Conservation (phyloP, 371 early-diverging fungal species). For the Batkoa obscura region DNA sequence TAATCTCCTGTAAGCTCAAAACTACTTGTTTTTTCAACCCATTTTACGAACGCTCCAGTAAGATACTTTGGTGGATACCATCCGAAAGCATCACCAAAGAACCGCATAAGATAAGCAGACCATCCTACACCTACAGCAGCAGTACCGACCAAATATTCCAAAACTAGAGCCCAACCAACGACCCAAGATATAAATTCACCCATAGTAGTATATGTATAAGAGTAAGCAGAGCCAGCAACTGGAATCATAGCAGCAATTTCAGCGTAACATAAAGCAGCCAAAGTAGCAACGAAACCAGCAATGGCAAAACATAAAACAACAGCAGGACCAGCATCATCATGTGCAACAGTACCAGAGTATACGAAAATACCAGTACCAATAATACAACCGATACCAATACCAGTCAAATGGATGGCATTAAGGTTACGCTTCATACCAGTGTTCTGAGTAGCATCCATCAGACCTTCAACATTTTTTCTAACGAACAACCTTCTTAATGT, state of each 20-base stretch:
- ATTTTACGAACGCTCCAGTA: constrained; percentile 37
- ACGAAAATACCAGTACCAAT: constrained; percentile 42
- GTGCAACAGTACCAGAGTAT: constrained; percentile 39
- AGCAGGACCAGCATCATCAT: constrained; percentile 53
- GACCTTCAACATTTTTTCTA: neutral
- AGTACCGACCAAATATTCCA: constrained; percentile 62
- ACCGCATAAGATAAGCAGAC: constrained; percentile 52
- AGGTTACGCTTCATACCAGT: constrained; percentile 4
- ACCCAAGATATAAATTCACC: constrained; percentile 72
- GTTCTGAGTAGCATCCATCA: neutral
- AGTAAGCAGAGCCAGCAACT: constrained; percentile 65
- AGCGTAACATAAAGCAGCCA: constrained; percentile 57
- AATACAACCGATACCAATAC: constrained; percentile 34
- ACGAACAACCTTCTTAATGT: neutral
- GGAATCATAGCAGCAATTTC: constrained; percentile 72
- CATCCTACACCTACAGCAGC: constrained; percentile 49
- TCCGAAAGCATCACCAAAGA: constrained; percentile 34
- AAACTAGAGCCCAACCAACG: constrained; percentile 64
- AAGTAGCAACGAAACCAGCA: constrained; percentile 42
- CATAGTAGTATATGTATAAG: constrained; percentile 62
- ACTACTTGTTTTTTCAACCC: constrained; percentile 19
- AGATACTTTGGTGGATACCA: constrained; percentile 21
- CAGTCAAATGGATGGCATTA: constrained; percentile 9
- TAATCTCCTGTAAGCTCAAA: constrained; percentile 26
- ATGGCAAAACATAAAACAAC: constrained; percentile 54